phyloP scores from a whole-genome alignment of 257 asterid genomes.

The Primulina huaijiensis region DNA sequence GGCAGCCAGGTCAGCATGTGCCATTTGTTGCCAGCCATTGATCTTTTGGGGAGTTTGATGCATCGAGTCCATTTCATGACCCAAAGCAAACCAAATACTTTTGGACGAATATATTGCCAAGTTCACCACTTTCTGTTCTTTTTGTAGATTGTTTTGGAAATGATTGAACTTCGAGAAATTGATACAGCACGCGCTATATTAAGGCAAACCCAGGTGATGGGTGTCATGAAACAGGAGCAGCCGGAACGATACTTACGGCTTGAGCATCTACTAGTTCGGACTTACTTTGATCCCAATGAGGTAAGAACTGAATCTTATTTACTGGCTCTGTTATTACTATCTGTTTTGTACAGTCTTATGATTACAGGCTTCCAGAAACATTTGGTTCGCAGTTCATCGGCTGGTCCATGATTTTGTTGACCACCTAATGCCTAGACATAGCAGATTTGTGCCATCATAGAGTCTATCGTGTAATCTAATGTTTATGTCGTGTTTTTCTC shows the following conservation, averaged over 20 bases:
- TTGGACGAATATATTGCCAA: background rate
- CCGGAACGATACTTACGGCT: conserved; percentile 93
- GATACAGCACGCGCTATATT: conserved; percentile 95
- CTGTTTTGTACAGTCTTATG: background rate
- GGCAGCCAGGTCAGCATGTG: conserved; percentile 15
- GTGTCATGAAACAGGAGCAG: conserved; percentile 96
- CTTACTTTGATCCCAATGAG: conserved; percentile 95
- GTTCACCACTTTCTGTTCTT: conserved; percentile 11
- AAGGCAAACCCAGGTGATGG: conserved; percentile 98
- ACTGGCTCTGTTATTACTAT: background rate
- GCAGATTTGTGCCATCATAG: background rate
- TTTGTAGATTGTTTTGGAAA: conserved; percentile 82
- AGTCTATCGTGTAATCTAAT: conserved; percentile 4
- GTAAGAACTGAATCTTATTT: conserved; percentile 30
- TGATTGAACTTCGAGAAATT: conserved; percentile 98
- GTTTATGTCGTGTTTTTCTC: background rate
- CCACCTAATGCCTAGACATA: background rate
- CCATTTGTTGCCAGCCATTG: conserved; percentile 17
- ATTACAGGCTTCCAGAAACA: background rate
- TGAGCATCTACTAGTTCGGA: conserved; percentile 90
- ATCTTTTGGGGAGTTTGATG: background rate
- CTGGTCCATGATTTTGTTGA: background rate
- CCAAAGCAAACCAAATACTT: background rate
- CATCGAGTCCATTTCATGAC: background rate
- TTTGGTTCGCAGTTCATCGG: background rate